Evolutionary conservation across 2,329 filamentous ascomycete genomes (phyloP), one percentile per base, ranked within the genome.

Genomic region (Colletotrichum nymphaeae): DNA sequence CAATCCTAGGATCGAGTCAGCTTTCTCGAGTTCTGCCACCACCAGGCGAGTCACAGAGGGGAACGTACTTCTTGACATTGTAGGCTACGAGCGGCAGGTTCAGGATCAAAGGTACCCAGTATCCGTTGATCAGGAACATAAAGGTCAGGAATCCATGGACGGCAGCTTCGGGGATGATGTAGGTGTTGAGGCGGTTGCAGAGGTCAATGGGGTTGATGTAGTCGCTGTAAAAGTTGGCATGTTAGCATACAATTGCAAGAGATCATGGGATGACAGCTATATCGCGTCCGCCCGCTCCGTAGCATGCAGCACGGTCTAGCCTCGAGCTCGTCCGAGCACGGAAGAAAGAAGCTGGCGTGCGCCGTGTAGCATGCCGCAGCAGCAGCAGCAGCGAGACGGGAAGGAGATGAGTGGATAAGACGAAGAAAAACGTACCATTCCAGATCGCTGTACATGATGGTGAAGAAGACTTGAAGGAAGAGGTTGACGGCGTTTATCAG

Each of bases 131-230:
- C 75, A 99, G 88, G 88, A 99, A 99, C 76, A 99, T 86, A 83
- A 97, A 92, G 65, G 97, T 98, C 81, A 99, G 86, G 89, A 98
- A 97, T 77, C 93, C 96, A 84, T 99, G 97, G 76, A 99, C 96
- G 77, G 95, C 96, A 80, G 97, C 97, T 90, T 99, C 97, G 82
- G 97, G 97, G 81, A 99, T 93, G 83, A 99, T 99, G 88, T 99
- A 99, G 83, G 96, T 97, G 90, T 99, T 99, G 79, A 99, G 93
- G 80, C 97, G 95, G 92, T 99, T 99, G 93, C 97, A 99, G 77
- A 99, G 95, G 81, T 99, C 97, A 88, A 99, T 99, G 58, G 97
- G 97, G 89, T 99, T 99, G 88, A 99, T 99, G 87, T 99, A 99
- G 87, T 99, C 97, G 87, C 95, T 98, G 82, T 73, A 75, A 42